Base-by-base conservation (phyloP, 2,329 filamentous ascomycete genomes). In the Colletotrichum acutatum region DNA sequence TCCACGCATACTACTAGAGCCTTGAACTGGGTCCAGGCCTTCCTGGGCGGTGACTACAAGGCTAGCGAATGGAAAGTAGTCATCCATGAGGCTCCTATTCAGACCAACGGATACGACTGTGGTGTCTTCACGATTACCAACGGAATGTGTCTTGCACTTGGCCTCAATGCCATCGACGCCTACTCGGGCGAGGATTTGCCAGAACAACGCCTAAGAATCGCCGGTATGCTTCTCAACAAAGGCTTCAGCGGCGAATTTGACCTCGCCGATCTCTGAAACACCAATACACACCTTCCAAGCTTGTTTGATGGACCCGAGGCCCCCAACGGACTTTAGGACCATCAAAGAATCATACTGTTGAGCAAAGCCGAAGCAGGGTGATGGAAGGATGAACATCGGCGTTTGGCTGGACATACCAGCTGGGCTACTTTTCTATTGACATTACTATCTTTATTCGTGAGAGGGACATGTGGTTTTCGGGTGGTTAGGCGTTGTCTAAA, bases 61-160 rank as follows among this genome's bases (percentile, higher is more conserved):
- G 83, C 84, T 16, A 82, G 83, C 1, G 91, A 93, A 53, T 95
- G 93, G 93, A 84, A 80, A 28, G 83, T 85, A 1, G 82, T 88
- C 8, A 79, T 82, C n/a, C 84, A 87, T 57, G 80, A 82, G 19
- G 89, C 88, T 46, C 87, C 89, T 0, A 77, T 75, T 3, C 93
- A 95, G 80, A 85, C 83, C 30, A 95, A 95, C 78, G 87, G 88
- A 1, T 90, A 88, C 78, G 94, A 95, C 79, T 95, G 94, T 76
- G 94, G 94, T n/a, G 89, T 95, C 4, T 94, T 94, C 79, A 90
- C 92, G 16, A 90, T 94, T 75, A 89, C 93, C 22, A 96, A 95
- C 78, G 91, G 89, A 19, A 87, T 94, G 60, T 93, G 90, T 68
- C 77, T 91, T 46, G 84, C 87, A 0, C 78, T 90, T 37, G 89